Evolutionary conservation across 2,329 filamentous ascomycete species (phyloP), one percentile per base, ranked within the genome.

Genomic region (Alternaria ventricosa): DNA sequence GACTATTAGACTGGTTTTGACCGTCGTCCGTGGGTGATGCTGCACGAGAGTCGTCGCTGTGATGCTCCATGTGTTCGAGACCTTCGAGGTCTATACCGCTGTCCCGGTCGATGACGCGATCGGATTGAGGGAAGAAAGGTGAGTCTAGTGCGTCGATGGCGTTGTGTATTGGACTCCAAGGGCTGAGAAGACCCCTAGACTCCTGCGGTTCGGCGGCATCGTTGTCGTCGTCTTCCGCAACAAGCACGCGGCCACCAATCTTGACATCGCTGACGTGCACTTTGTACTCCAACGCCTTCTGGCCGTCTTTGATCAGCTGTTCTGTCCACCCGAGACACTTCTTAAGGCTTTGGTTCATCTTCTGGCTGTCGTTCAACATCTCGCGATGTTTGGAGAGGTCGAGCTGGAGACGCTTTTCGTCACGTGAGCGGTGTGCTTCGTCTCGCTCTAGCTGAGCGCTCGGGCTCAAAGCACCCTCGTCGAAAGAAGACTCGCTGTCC

Each of bases 321-420:
- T 99, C 95, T 0, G 94, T 96, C 87, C 93, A 95, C 69, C 90
- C 89, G 33, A 97, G 85, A 78, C 96, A 99, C 51, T 93, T 87
- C 79, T 93, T 96, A 49, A 99, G 87, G 78, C 92, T 97, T 78
- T 96, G 92, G 76, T 97, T 98, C 85, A 98, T 94, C 82, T 94
- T 96, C 75, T 97, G 94, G 70, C 92, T 96, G 77, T 97, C 94
- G 43, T 94, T 84, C 9, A 99, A 87, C 1, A 98, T 84, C 74
- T 97, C 91, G 69, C 94, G 92, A 78, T 99, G 96, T 76, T 94
- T 95, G 4, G 90, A 87, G 1, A 99, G 85, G 79, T 99, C 96
- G 5, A 94, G 85, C 71, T 91, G 88, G n/a, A 98, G 84, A 28
- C 93, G 88, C 70, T 90, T 90, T 77, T 97, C 93, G 68, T 98